Percentiles rank a stretch among this genome's conserved stretches.
Evolutionary conservation across 2,329 filamentous ascomycete species (phyloP).

Genomic region (Fusarium fracticaudum): DNA sequence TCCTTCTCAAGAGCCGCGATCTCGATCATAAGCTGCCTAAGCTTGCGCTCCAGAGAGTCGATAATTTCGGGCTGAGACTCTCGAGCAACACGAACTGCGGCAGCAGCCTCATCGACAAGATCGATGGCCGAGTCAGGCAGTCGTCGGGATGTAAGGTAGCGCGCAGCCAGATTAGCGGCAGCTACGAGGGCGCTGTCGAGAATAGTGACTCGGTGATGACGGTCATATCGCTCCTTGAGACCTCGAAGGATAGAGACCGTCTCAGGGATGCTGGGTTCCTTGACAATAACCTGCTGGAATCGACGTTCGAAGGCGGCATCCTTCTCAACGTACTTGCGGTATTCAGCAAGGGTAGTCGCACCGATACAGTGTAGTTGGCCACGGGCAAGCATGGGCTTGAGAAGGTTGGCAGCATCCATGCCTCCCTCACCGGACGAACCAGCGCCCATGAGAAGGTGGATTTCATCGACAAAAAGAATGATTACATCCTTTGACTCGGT

Average conservation of each 20-base stretch:
- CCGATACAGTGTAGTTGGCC: constrained; percentile 98
- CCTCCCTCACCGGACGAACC: constrained; percentile 94
- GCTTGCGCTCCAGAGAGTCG: constrained; percentile 89
- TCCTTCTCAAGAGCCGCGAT: constrained; percentile 95
- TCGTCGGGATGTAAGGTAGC: constrained; percentile 90
- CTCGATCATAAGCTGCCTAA: constrained; percentile 94
- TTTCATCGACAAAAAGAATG: constrained; percentile 97
- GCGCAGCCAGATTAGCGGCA: constrained; percentile 88
- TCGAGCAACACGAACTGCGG: constrained; percentile 92
- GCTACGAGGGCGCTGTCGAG: constrained; percentile 92
- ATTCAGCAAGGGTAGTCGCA: constrained; percentile 93
- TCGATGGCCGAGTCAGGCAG: constrained; percentile 97
- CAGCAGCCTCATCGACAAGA: constrained; percentile 93
- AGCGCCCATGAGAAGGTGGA: constrained; percentile 97
- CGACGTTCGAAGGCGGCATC: constrained; percentile 97
- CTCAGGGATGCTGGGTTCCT: constrained; percentile 88
- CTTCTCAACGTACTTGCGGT: constrained; percentile 99
- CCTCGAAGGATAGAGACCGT: constrained; percentile 98
- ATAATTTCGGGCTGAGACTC: constrained; percentile 97
- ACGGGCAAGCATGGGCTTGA: constrained; percentile 97
- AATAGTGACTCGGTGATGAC: constrained; percentile 97
- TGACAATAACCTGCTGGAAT: constrained; percentile 98
- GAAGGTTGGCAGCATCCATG: constrained; percentile 97
- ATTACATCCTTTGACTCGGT: constrained; percentile 95
- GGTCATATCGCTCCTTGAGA: constrained; percentile 97